Evolutionary conservation across 2,329 filamentous ascomycete genomes (phyloP).

Genomic region (Lizonia empirigonia): DNA sequence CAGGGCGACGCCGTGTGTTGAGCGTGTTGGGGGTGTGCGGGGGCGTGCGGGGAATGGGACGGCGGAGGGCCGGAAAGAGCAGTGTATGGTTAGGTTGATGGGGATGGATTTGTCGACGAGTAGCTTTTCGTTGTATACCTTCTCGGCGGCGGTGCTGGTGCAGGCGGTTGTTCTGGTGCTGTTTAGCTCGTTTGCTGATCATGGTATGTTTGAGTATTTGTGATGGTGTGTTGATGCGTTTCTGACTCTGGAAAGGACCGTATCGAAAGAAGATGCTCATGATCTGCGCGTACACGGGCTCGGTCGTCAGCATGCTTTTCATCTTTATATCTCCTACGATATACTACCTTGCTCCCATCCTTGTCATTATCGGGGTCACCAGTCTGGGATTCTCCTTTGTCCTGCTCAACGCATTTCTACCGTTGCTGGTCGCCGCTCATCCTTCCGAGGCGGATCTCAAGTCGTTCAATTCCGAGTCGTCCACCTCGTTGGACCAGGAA

Average conservation of each 20-base stretch:
- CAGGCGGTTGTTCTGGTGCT: conserved; percentile 89
- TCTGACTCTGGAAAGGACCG: conserved; percentile 38
- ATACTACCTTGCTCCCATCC: conserved; percentile 78
- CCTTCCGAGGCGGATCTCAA: conserved; percentile 50
- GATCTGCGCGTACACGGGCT: conserved; percentile 77
- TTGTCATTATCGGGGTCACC: conserved; percentile 86
- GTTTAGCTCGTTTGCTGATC: conserved; percentile 90
- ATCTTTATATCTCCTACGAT: conserved; percentile 73
- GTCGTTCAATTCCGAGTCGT: conserved; percentile 13
- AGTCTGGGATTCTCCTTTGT: conserved; percentile 95
- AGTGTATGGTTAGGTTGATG: conserved; percentile 79
- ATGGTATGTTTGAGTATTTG: conserved; percentile 63
- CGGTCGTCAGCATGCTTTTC: conserved; percentile 79
- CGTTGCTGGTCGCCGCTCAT: conserved; percentile 83
- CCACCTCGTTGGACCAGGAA: conserved; percentile 15
- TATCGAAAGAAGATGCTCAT: conserved; percentile 87
- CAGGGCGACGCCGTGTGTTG: conserved; percentile 71
- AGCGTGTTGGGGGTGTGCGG: conserved; percentile 50
- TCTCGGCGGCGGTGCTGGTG: conserved; percentile 82
- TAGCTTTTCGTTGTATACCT: conserved; percentile 95
- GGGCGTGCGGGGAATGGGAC: conserved; percentile 20
- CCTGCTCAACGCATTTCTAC: conserved; percentile 90
- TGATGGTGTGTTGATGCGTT: background rate
- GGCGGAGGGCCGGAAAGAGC: conserved; percentile 44
- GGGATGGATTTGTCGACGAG: conserved; percentile 86